A percentile compares a stretch with the other conserved stretches of the same genome.
phyloP scores from a whole-genome alignment of 176 grass and related monocot species.

The Cymbopogon citratus region DNA sequence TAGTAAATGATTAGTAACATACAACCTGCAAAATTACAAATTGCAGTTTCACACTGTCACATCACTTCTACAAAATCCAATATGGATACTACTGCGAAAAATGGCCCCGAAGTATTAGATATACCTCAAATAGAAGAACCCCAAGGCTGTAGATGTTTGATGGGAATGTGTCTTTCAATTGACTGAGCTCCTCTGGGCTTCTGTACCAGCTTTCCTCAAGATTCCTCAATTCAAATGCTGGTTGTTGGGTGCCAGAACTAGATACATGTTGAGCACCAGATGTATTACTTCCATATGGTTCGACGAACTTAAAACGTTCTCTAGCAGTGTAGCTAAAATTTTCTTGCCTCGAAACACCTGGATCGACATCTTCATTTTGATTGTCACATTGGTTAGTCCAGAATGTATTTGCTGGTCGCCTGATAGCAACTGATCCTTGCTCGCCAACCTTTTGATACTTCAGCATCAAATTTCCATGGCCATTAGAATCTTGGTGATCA shows the following conservation, averaged over 20 bases:
- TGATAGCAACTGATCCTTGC: slow-evolving; percentile 21
- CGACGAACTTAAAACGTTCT: slow-evolving; percentile 20
- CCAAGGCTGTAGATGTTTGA: slow-evolving; percentile 93
- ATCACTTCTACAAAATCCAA: slow-evolving; percentile 13
- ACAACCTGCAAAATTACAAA: not conserved
- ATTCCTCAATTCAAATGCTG: slow-evolving; percentile 41
- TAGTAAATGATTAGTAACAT: not conserved
- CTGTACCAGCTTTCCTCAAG: slow-evolving; percentile 90
- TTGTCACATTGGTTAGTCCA: slow-evolving; percentile 25
- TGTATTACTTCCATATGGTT: slow-evolving; percentile 16
- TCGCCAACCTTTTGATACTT: slow-evolving; percentile 72
- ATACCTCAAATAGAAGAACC: slow-evolving; percentile 97
- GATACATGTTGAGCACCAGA: slow-evolving; percentile 18
- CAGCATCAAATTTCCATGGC: slow-evolving; percentile 26
- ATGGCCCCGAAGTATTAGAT: slow-evolving; percentile 9
- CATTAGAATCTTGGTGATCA: slow-evolving; percentile 25
- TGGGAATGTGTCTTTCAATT: slow-evolving; percentile 32
- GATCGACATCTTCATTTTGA: slow-evolving; percentile 36
- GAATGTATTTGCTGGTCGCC: slow-evolving; percentile 20
- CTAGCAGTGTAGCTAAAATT: slow-evolving; percentile 37
- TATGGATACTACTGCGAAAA: not conserved
- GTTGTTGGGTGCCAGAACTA: slow-evolving; percentile 30
- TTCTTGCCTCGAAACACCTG: slow-evolving; percentile 22
- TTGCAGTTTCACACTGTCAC: not conserved
- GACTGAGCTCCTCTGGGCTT: slow-evolving; percentile 70